Percentiles rank a stretch among this genome's conserved stretches.
Conservation (phyloP, 164 flowering plant genomes). For the Magnolia sinica region DNA sequence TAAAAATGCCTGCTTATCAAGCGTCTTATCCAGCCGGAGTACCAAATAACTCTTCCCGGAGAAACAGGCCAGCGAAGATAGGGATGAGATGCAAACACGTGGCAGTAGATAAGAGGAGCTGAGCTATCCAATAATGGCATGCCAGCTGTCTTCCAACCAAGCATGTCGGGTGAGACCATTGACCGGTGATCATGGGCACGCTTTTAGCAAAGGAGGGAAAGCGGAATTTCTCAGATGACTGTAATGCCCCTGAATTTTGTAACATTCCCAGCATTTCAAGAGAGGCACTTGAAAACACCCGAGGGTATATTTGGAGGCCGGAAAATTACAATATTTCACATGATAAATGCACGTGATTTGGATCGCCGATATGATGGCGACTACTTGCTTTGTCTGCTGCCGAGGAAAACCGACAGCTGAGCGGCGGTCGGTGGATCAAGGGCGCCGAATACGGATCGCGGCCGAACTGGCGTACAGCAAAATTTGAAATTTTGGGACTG, state of each 20-base stretch:
- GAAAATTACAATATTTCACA: neutral
- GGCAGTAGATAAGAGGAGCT: neutral
- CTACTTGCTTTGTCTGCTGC: neutral
- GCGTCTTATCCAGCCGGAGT: too few species aligned
- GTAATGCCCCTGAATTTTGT: neutral
- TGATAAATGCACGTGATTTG: neutral
- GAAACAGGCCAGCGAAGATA: too few species aligned
- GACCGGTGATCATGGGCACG: neutral
- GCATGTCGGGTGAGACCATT: neutral
- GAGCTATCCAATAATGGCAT: neutral
- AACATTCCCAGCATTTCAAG: neutral
- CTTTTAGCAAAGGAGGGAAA: neutral
- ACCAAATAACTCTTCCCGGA: too few species aligned
- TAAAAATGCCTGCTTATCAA: too few species aligned
- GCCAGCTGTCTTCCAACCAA: constrained; percentile 5
- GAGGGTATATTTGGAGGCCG: neutral
- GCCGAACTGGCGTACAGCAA: neutral
- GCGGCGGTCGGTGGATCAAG: neutral
- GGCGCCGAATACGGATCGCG: neutral
- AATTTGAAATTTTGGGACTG: neutral
- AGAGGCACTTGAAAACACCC: neutral
- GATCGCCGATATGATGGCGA: neutral
- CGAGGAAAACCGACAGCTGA: neutral
- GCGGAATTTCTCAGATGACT: neutral
- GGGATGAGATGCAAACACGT: neutral